phyloP scores from a whole-genome alignment of 805 yeast species.

The Isabelozyma rhagii region DNA sequence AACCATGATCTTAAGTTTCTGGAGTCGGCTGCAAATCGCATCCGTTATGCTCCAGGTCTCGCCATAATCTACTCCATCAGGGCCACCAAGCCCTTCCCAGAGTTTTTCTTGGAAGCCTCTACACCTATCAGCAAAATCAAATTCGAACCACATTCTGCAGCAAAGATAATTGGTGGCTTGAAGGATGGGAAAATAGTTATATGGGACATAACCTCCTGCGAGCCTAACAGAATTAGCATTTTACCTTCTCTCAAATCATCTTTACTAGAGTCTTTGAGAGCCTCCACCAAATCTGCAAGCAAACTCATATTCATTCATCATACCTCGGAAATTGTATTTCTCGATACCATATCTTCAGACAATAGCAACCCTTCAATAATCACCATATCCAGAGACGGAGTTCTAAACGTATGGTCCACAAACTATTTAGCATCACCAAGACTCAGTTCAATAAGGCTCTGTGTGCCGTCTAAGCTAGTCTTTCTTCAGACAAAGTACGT shows the following conservation, averaged over 20 bases:
- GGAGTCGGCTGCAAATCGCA: neutral
- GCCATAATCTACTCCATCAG: constrained; percentile 33
- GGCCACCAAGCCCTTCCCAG: constrained; percentile 21
- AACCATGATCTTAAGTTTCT: neutral
- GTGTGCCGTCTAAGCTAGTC: constrained; percentile 1
- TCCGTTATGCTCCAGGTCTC: constrained; percentile 16
- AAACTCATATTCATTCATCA: neutral
- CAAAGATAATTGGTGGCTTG: constrained; percentile 47
- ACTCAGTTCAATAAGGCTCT: constrained; percentile 11
- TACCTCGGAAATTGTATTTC: neutral
- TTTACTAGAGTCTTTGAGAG: constrained; percentile 8
- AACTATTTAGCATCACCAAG: constrained; percentile 29
- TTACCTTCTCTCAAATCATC: constrained; percentile 23
- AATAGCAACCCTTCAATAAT: neutral
- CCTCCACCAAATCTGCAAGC: neutral
- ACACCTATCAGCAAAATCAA: constrained; percentile 36
- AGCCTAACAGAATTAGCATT: constrained; percentile 8
- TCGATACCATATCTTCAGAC: neutral
- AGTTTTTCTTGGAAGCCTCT: constrained; percentile 37
- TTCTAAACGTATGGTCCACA: constrained; percentile 32
- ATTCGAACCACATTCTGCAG: constrained; percentile 37
- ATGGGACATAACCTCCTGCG: constrained; percentile 40
- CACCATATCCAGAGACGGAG: constrained; percentile 21
- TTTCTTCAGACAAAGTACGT: neutral
- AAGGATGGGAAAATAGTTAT: constrained; percentile 48